A percentile compares a stretch with the other conserved stretches of the same genome.
phyloP scores from a whole-genome alignment of 768 basidiomycete species.

The Kwoniella botswanensis region DNA sequence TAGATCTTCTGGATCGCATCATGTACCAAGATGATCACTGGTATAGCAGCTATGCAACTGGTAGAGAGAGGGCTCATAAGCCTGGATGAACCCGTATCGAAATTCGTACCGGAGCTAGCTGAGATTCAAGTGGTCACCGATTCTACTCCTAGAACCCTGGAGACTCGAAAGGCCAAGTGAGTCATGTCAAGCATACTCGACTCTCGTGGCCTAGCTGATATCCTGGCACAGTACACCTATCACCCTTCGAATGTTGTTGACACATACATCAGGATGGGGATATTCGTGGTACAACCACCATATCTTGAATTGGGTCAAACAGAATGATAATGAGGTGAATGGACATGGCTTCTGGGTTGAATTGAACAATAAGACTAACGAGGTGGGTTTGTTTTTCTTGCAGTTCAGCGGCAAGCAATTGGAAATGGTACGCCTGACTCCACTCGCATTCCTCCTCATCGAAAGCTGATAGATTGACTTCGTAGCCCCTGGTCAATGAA shows the following conservation, averaged over 20 bases:
- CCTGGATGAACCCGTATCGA: slow-evolving; percentile 15
- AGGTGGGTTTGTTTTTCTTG: slow-evolving; percentile 10
- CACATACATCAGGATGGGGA: slow-evolving; percentile 28
- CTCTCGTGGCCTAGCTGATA: not conserved
- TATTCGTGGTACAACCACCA: slow-evolving; percentile 33
- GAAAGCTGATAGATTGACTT: not conserved
- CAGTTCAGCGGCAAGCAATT: slow-evolving; percentile 20
- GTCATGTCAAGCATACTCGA: not conserved
- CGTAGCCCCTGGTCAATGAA: slow-evolving; percentile 28
- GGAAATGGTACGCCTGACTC: slow-evolving; percentile 16
- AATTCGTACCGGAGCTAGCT: slow-evolving; percentile 21
- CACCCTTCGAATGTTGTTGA: slow-evolving; percentile 25
- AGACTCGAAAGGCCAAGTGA: slow-evolving; percentile 17
- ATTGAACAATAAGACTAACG: slow-evolving; percentile 19
- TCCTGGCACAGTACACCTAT: slow-evolving; percentile 13
- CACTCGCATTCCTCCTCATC: not conserved
- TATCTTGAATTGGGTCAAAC: slow-evolving; percentile 24
- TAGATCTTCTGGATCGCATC: slow-evolving; percentile 29
- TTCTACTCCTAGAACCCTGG: not conserved
- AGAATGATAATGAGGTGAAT: slow-evolving; percentile 27
- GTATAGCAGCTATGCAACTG: slow-evolving; percentile 24
- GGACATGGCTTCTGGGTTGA: slow-evolving; percentile 12
- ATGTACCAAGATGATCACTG: slow-evolving; percentile 26
- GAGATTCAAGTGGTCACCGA: slow-evolving; percentile 17
- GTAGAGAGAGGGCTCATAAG: slow-evolving; percentile 16